A percentile compares a stretch with the other conserved stretches of the same genome.
Evolutionary conservation across 768 basidiomycete genomes (phyloP).

Genomic region (Hypholoma sublateritium): DNA sequence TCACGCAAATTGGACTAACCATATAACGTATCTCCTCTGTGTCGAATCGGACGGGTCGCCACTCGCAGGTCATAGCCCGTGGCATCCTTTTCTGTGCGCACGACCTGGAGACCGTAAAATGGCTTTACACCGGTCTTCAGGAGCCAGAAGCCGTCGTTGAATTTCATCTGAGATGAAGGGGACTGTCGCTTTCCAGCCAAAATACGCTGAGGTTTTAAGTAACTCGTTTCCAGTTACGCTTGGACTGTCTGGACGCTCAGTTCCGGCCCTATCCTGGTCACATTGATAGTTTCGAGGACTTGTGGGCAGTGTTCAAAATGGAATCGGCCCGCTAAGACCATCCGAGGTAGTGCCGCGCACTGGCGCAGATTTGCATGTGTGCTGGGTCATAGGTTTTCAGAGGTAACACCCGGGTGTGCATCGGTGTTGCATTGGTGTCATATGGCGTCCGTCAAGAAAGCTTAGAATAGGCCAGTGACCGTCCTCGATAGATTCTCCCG

Average conservation of each 20-base stretch:
- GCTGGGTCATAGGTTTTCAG: not conserved
- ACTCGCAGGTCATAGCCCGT: slow-evolving; percentile 59
- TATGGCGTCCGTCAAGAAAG: not conserved
- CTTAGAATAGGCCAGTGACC: too few relatives aligned
- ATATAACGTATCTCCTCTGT: slow-evolving; percentile 63
- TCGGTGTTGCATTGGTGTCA: not conserved
- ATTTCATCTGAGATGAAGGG: slow-evolving; percentile 47
- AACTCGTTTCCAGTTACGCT: not conserved
- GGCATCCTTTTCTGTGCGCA: slow-evolving; percentile 41
- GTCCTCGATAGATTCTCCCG: too few relatives aligned
- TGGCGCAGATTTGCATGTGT: not conserved
- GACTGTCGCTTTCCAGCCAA: not conserved
- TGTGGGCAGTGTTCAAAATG: not conserved
- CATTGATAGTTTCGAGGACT: not conserved
- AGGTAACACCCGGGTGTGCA: not conserved
- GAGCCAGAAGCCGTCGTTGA: slow-evolving; percentile 76
- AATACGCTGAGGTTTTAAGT: not conserved
- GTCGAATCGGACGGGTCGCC: slow-evolving; percentile 57
- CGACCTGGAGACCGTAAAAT: slow-evolving; percentile 62
- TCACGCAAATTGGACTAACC: slow-evolving; percentile 30
- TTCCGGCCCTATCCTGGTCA: slow-evolving; percentile 1
- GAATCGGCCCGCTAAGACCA: not conserved
- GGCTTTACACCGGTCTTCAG: slow-evolving; percentile 61
- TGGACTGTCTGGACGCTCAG: not conserved
- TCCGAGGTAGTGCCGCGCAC: slow-evolving; percentile 3